Evolutionary conservation across 495 filamentous ascomycete species (phyloP), one percentile per base, ranked within the genome.

Genomic region (Penicillium egyptiacum): DNA sequence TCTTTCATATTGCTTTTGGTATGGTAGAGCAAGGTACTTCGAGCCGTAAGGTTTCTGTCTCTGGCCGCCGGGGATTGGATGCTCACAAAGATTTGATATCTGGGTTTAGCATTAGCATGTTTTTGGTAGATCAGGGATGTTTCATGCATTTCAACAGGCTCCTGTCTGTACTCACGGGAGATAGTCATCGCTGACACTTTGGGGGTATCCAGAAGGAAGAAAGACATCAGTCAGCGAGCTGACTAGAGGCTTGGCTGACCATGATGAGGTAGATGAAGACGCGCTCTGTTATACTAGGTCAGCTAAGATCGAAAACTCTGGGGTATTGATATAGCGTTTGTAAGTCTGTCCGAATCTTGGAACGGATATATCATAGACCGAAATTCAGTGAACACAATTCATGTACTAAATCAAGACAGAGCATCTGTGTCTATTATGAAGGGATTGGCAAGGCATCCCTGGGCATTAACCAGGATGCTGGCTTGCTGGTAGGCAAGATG

Each of bases 111-210:
- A 33, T 68, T 55, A 64, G 59, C 25, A 53, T 7, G 1, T 42
- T 39, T 19, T 39, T n/a, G n/a, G 2, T 28, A 55, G 17, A 31
- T 33, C 2, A 33, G 3, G 7, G 23, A 43, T 14, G 28, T 12
- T 20, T 46, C 6, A 35, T 7, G 31, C 5, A 35, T 22, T 11
- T 30, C 22, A 8, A 40, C 14, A 20, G 5, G 22, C 0, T 19
- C 1, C 19, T 17, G 4, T 12, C 40, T 10, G 19, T 31, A 81
- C 78, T 81, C 78, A 96, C 80, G 86, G 75, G 46, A 91, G 79
- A 73, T 98, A 98, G 71, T 98, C 94, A 30, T 85, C 75, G 11
- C 87, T 95, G 40, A 98, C 94, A 64, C 89, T 93, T 56, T 93
- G 83, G 5, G 94, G 94, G 77, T 89, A 98, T 33, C 94, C 93